Conservation (phyloP, 106 monocot species). For the Acanthochlamys bracteata region DNA sequence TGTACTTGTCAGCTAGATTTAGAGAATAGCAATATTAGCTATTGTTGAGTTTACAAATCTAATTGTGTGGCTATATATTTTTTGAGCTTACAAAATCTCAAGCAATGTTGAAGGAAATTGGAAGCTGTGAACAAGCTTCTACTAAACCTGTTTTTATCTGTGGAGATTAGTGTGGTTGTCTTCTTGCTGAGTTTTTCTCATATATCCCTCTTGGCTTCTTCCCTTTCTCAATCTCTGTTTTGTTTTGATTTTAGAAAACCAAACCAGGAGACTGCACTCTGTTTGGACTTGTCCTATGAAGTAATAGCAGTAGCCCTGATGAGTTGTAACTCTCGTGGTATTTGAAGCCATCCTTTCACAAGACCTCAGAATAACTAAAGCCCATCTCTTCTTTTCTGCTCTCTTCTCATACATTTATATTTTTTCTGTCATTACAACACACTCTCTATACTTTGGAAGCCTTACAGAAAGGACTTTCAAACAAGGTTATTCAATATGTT, state of each 20-base stretch:
- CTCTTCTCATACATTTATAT: background rate
- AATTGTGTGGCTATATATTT: too few relatives aligned
- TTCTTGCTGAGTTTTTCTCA: conserved; percentile 19
- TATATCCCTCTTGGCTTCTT: conserved; percentile 1
- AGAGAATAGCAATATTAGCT: too few relatives aligned
- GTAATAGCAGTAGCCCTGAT: background rate
- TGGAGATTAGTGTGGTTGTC: conserved; percentile 25
- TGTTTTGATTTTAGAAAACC: background rate
- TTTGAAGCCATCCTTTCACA: conserved; percentile 10
- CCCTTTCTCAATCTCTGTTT: background rate
- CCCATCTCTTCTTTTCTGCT: background rate
- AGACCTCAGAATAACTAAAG: conserved; percentile 2
- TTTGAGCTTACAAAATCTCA: background rate
- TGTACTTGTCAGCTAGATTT: too few relatives aligned
- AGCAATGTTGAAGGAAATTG: conserved; percentile 37
- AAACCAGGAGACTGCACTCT: too few relatives aligned
- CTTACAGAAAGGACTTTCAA: conserved; percentile 16
- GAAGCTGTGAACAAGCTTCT: conserved; percentile 20
- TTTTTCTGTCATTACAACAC: conserved; percentile 5
- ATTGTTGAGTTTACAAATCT: too few relatives aligned
- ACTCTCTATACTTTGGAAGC: conserved; percentile 14
- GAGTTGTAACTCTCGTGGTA: background rate
- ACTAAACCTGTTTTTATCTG: conserved; percentile 51
- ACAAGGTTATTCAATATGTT: conserved; percentile 15
- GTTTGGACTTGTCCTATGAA: conserved; percentile 10